phyloP scores from a whole-genome alignment of 176 grass and related monocot genomes.

The Paspalum notatum region DNA sequence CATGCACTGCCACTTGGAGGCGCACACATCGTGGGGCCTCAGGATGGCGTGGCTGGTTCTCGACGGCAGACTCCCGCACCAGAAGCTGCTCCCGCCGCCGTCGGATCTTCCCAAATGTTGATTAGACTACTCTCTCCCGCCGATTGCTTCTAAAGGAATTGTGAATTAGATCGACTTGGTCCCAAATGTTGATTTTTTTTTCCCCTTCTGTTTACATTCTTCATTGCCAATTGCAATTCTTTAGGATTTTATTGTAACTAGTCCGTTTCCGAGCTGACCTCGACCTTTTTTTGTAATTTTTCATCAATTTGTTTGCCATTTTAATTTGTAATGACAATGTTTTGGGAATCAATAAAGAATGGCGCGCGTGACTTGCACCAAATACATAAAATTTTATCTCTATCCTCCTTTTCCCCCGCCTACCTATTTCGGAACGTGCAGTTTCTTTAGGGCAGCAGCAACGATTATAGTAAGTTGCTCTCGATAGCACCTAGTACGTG shows the following conservation, averaged over 20 bases:
- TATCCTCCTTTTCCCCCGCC: neutral
- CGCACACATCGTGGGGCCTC: constrained; percentile 56
- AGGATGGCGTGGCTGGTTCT: constrained; percentile 63
- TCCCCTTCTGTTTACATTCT: constrained; percentile 5
- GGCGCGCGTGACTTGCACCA: neutral
- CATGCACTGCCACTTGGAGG: constrained; percentile 74
- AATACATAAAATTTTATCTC: neutral
- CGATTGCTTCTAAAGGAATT: constrained; percentile 16
- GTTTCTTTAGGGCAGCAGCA: neutral
- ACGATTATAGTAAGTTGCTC: too few species aligned
- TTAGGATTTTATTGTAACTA: constrained; percentile 24
- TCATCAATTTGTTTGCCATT: neutral
- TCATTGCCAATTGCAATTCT: constrained; percentile 43
- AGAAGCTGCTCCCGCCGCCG: constrained; percentile 59
- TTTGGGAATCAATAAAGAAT: neutral
- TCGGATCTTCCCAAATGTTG: constrained; percentile 59
- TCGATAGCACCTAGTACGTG: too few species aligned
- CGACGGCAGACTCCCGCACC: constrained; percentile 45
- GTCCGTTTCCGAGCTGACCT: constrained; percentile 36
- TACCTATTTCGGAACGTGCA: neutral
- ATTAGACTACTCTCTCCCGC: neutral
- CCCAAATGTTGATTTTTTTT: neutral
- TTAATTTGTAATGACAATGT: constrained; percentile 20
- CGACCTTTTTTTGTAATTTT: constrained; percentile 9
- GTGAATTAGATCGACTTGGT: constrained; percentile 25